Percentiles rank a stretch among this genome's conserved stretches.
Evolutionary conservation across 177 flowering plant species (phyloP).

Genomic region (Vitis hybrid): DNA sequence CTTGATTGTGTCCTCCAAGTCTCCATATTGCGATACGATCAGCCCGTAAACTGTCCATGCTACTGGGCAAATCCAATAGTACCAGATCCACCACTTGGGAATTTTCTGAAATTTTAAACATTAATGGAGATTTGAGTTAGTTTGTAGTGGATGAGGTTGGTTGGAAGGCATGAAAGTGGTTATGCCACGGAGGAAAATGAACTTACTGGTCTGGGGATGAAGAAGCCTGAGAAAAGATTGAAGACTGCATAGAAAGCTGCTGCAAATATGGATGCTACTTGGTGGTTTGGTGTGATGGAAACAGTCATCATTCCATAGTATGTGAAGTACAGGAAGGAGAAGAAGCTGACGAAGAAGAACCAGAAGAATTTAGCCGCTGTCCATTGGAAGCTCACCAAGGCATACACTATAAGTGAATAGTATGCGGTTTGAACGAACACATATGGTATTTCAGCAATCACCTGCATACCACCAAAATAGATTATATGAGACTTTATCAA

Average conservation of each 20-base stretch:
- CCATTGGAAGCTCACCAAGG: constrained; percentile 83
- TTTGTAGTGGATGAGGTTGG: neutral
- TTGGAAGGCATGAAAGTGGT: neutral
- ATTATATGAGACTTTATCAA: no score
- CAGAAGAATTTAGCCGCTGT: constrained; percentile 69
- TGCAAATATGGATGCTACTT: constrained; percentile 68
- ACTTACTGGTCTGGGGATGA: constrained; percentile 73
- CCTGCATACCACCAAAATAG: constrained; percentile 39
- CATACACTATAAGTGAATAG: constrained; percentile 64
- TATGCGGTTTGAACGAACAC: constrained; percentile 57
- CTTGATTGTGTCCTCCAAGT: constrained; percentile 23
- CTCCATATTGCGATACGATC: constrained; percentile 57
- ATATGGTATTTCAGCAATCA: constrained; percentile 70
- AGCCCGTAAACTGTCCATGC: constrained; percentile 61
- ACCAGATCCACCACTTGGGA: constrained; percentile 69
- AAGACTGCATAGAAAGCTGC: constrained; percentile 65
- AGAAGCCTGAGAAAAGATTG: constrained; percentile 85
- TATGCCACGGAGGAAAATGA: neutral
- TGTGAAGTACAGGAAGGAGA: constrained; percentile 85
- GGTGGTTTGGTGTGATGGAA: constrained; percentile 71
- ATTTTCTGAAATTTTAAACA: constrained; percentile 36
- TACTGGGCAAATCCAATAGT: constrained; percentile 58
- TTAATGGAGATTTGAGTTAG: neutral
- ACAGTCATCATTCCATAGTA: constrained; percentile 95
- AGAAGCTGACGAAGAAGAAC: constrained; percentile 78